Evolutionary conservation across 768 basidiomycete genomes (phyloP), one percentile per base, ranked within the genome.

Genomic region (Tricholomella constricta): DNA sequence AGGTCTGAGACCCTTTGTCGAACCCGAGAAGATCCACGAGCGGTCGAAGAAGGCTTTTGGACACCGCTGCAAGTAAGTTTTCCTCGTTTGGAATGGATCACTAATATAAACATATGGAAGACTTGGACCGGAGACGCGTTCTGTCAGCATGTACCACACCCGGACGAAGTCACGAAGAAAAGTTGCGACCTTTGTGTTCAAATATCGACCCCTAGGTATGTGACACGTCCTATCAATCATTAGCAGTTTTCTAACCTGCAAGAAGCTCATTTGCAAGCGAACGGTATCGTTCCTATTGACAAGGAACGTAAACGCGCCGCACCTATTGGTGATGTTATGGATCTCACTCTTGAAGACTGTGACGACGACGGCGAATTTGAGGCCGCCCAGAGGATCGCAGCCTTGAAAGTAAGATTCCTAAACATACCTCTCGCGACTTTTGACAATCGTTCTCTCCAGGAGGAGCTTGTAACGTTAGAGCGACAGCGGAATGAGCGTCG

Each of bases 171-270:
- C 41, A 6, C 6, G 46, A 17, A 14, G 42, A 17, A 38, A 45
- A 31, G 14, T 51, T 17, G 52, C 34, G 14, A 54, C 43, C 3
- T 58, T 61, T 43, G 31, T 52, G 9, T 55, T 59, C 34, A 57
- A 56, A 52, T 62, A 62, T 49, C 52, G 61, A 19, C 59, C 61
- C 10, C 45, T 62, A 14, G 56, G 61, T 60, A 29, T 11, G 52
- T 42, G 11, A 11, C 8, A n/a, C 3, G 9, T n/a, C 4, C 22
- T 6, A 4, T 45, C 3, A 40, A 38, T 46, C 4, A 17, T 22
- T 26, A 6, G 12, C 3, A 10, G 4, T 32, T 20, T 29, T 26
- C 2, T 11, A 40, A 31, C 3, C 23, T 52, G 27, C 6, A 3
- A 12, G 20, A 14, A 60, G 59, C 40, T 8, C 43, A 55, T 32